Percentiles rank a stretch among this genome's conserved stretches.
These are phyloP conservation scores for Phytophthora multivora DNA, from an alignment of 352 stramenopile species.

Conservation along the genomic window DNA sequence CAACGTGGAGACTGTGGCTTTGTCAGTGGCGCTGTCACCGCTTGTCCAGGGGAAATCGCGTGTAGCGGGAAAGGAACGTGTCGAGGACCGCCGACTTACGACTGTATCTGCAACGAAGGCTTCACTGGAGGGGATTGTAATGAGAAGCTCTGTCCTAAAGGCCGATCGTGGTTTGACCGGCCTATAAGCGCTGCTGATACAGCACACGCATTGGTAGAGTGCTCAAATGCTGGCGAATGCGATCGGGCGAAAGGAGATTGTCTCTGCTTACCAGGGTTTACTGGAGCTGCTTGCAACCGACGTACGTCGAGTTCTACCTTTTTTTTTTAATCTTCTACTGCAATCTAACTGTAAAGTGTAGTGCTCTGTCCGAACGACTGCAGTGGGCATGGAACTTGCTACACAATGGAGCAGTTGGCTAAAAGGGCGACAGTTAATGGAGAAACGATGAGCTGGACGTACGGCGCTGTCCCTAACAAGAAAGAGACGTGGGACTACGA, in stretches of 20 bases:
- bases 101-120: constrained; percentile 82
- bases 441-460: constrained; percentile 58
- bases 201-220: constrained; percentile 66
- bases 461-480: constrained; percentile 78
- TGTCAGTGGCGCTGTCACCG: constrained; percentile 60
- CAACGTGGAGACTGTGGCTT: constrained; percentile 92
- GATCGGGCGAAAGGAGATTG: constrained; percentile 76
- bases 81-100: constrained; percentile 71
- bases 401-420: constrained; percentile 81
- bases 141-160: constrained; percentile 65
- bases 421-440: constrained; percentile 55
- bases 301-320: constrained; percentile 28
- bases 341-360: constrained; percentile 14
- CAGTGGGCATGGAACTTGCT: constrained; percentile 83
- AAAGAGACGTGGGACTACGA: constrained; percentile 92
- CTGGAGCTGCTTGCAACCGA: constrained; percentile 73
- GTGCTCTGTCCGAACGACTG: constrained; percentile 74
- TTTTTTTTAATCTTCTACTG: constrained; percentile 1
- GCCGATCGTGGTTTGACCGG: constrained; percentile 73
- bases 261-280: constrained; percentile 65
- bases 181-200: constrained; percentile 46
- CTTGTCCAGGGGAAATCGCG: constrained; percentile 71
- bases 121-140: constrained; percentile 78
- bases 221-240: constrained; percentile 73
- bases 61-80: constrained; percentile 80